These are phyloP conservation scores for Starmerella davenportii DNA, from an alignment of 805 yeast species.

Conservation along the genomic window DNA sequence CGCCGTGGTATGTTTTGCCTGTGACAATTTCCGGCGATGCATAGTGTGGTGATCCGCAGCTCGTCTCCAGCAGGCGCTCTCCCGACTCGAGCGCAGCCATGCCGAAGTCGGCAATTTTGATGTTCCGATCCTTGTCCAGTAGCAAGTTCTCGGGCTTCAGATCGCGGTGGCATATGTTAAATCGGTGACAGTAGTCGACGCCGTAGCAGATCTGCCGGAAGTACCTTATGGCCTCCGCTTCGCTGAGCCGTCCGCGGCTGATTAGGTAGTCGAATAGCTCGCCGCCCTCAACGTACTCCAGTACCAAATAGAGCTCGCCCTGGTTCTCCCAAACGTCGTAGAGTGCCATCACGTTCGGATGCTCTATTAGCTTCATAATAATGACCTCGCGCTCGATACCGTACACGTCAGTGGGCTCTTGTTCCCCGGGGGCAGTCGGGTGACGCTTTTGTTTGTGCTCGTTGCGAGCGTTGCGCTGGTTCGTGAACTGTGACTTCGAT, in stretches of 20 bases:
- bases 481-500: constrained; percentile 51
- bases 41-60: constrained; percentile 96
- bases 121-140: constrained; percentile 66
- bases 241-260: constrained; percentile 73
- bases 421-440: not conserved
- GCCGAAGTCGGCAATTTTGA: constrained; percentile 95
- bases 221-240: constrained; percentile 74
- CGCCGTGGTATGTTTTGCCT: constrained; percentile 88
- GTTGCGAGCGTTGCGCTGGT: constrained; percentile 9
- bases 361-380: constrained; percentile 87
- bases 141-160: constrained; percentile 65
- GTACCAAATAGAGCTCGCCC: constrained; percentile 71
- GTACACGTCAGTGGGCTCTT: constrained; percentile 35
- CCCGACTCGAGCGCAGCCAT: constrained; percentile 92
- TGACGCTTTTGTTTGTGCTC: constrained; percentile 22
- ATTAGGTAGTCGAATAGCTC: constrained; percentile 85
- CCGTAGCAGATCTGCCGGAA: constrained; percentile 76
- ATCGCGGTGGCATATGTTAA: constrained; percentile 78
- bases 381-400: constrained; percentile 96
- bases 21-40: constrained; percentile 97
- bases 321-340: constrained; percentile 98
- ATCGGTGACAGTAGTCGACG: constrained; percentile 65
- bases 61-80: constrained; percentile 70
- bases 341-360: constrained; percentile 79
- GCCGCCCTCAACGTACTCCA: constrained; percentile 95